Base-by-base conservation (phyloP, 345 rosid species). In the Orychophragmus violaceus region DNA sequence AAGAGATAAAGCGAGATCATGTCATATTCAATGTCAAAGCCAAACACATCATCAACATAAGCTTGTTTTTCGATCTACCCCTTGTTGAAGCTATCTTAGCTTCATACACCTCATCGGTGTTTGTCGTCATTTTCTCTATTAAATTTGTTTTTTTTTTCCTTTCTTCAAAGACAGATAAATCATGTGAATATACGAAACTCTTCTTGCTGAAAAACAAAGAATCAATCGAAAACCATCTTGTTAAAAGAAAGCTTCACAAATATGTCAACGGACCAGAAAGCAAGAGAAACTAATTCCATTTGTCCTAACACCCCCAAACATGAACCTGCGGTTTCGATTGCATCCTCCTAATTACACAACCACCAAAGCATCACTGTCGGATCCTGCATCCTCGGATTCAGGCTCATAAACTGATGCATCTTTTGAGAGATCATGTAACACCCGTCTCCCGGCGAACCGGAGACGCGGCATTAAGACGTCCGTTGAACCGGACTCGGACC, bases 1-100 rank as follows among this genome's bases (percentile, higher is more conserved):
- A 76, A 86, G 97, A 74, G 97, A 94, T 62, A 94, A 89, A 76
- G 97, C 91, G 0, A 78, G 89, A 71, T 83, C 83, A 11, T 88
- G 99, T 70, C 86, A 84, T 51, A 67, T 78, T 35, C 91, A 88
- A 52, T 82, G 81, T 70, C 97, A 88, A 75, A 86, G 69, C 83
- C 96, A 85, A 74, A 81, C 77, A 52, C 48, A 82, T 32, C 85
- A 82, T 32, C 85, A 82, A 42, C 89, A 79, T 68, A 88, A 85
- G 70, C 62, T 84, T 30, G 32, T 79, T 1, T 90, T 82, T 83
- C 72, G 85, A 75, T 76, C 95, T 39, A 77, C 89, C 11, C 53
- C 67, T 59, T 83, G 86, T 59, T 81, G 89, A 80, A 84, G 95
- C 92, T 64, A 77, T 22, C 92, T 87, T 81, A 48, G 89, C 89